Base-by-base conservation (phyloP, 148 eudicot genomes). In the Camellia granthamiana region DNA sequence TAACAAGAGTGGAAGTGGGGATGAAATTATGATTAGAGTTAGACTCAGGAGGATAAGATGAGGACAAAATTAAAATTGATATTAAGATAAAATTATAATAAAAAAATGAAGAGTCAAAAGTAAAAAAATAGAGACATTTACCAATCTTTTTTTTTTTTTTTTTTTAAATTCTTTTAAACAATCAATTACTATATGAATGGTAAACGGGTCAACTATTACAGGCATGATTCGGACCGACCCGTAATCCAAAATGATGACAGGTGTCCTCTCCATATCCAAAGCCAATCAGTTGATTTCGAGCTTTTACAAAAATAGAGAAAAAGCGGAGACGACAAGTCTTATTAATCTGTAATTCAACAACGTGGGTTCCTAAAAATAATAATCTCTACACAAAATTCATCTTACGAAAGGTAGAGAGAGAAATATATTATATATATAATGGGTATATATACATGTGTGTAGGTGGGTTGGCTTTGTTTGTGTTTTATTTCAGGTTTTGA, bases 201-300 rank as follows among this genome's bases (percentile, higher is more conserved):
- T 30, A 58, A 9, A 58, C 65, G 65, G 65, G 65, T 62, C 30
- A 10, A 62, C n/a, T 19, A 21, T 18, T 62, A 4, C 78, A 14
- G 0, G 16, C 13, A 30, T 16, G 21, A n/a, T 5, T 12, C 41
- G 71, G n/a, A 58, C 43, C 3, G 43, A 74, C 14, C 77, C 64
- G 21, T 58, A 15, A 74, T 74, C 77, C 51, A 21, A 56, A 76
- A 61, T 11, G 66, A 69, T 18, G 69, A 62, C 78, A 62, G 56
- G 69, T n/a, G 78, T 43, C 54, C 11, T 19, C n/a, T n/a, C 43
- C 14, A 30, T 7, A 44, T 4, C 54, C 77, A 56, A 12, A 5
- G 19, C 21, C 19, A 30, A 30, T 30, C 38, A 52, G 60, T 38
- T 74, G 44, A 54, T 56, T 74, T 41, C 61, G 65, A 56, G 62